phyloP scores from a whole-genome alignment of 148 eudicot genomes.

The Diospyros kaki region DNA sequence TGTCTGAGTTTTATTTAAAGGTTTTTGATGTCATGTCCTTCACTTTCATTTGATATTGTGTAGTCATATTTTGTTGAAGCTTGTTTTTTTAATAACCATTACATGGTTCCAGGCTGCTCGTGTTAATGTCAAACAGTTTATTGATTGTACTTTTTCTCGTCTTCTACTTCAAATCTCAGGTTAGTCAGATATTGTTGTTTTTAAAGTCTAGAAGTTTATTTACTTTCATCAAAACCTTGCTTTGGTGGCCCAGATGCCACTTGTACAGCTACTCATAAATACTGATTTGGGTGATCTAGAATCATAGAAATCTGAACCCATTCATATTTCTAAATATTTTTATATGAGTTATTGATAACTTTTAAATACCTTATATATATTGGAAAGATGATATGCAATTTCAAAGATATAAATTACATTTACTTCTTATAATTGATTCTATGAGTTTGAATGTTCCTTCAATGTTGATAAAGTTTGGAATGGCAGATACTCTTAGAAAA shows the following conservation, averaged over 20 bases:
- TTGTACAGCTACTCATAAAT: slow-evolving; percentile 1
- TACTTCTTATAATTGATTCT: not conserved
- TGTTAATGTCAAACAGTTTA: slow-evolving; percentile 61
- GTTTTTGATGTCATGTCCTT: slow-evolving; percentile 31
- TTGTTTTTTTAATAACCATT: not conserved
- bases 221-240: not conserved
- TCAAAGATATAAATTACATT: not conserved
- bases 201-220: not conserved
- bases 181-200: slow-evolving; percentile 17
- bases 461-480: slow-evolving; percentile 14
- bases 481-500: slow-evolving; percentile 62
- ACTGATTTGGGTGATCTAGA: not conserved
- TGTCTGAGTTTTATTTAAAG: slow-evolving; percentile 71
- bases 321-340: not conserved
- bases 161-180: slow-evolving; percentile 71
- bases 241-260: not conserved
- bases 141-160: slow-evolving; percentile 57
- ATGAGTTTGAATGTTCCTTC: not conserved
- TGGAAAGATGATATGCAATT: not conserved
- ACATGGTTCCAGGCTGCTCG: slow-evolving; percentile 59
- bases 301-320: slow-evolving; percentile 1
- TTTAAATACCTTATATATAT: not conserved
- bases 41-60: slow-evolving; percentile 3
- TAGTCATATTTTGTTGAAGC: not conserved
- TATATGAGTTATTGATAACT: too few relatives aligned